Evolutionary conservation across 495 filamentous ascomycete species (phyloP), one percentile per base, ranked within the genome.

Genomic region (Parathielavia appendiculata): DNA sequence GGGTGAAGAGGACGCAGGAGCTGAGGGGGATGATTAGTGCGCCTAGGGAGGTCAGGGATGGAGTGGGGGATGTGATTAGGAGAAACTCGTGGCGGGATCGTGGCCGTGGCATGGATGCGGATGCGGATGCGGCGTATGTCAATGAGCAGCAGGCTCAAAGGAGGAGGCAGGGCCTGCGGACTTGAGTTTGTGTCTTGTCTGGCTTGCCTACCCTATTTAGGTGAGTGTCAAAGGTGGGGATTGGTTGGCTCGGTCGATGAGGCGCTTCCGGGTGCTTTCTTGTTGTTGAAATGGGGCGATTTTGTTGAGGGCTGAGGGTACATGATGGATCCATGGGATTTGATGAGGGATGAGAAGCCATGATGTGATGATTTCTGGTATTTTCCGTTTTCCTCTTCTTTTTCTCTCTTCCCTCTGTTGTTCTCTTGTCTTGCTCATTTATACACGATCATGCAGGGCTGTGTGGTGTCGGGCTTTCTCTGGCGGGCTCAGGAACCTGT

Each of bases 21-120:
- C 75, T 95, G 53, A 81, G 87, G 64, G 76, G 81, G 56, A 87
- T 79, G 62, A 95, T 95, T 36, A 77, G 75, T 48, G 69, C 68
- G 0, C 80, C 80, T 5, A 67, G 70, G 34, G 77, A 76, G 36
- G 76, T 82, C 22, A 66, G 75, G 49, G 76, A 79, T 51, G 79
- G 79, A 12, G 71, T 81, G 9, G 77, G 78, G 17, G 80, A 82
- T 36, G 75, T 82, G 38, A 74, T 81, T 41, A 63, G 72, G 32
- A 63, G 71, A 40, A 69, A 63, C 20, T 71, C 68, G 44, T 71
- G 59, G 63, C 17, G 22, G 46, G 45, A 52, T 26, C 50, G 35
- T 2, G 26, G 26, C 6, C 26, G 26, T 30, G 26, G 26, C 26
- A 30, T 30, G 13, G 26, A 6, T 30, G 26, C 26, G 26, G 26